phyloP scores from a whole-genome alignment of 192 early-diverging fungal genomes.

The Coemansia sp. region DNA sequence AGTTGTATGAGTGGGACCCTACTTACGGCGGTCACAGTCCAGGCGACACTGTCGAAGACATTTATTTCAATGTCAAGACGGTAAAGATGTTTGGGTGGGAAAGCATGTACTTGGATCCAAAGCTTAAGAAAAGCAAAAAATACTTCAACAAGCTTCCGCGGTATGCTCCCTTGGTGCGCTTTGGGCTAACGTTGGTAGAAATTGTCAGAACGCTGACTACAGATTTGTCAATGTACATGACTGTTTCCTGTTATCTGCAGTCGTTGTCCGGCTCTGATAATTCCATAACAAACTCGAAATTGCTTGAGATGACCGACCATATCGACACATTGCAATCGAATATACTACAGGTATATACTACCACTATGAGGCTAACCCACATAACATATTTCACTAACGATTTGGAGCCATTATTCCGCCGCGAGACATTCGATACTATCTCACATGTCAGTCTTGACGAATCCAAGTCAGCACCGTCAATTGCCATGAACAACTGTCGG shows the following conservation, averaged over 20 bases:
- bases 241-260: neutral
- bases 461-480: neutral
- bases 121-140: neutral
- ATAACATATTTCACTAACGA: neutral
- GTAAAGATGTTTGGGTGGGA: constrained; percentile 12
- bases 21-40: neutral
- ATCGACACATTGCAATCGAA: neutral
- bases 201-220: neutral
- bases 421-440: neutral
- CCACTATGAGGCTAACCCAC: too few relatives aligned
- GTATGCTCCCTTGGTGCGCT: neutral
- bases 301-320: neutral
- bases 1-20: neutral
- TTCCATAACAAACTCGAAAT: neutral
- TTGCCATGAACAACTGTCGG: neutral
- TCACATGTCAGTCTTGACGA: neutral
- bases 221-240: neutral
- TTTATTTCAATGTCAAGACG: neutral
- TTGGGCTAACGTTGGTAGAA: neutral
- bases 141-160: neutral
- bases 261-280: neutral
- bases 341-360: neutral
- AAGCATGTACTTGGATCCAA: neutral
- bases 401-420: too few relatives aligned
- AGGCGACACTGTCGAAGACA: neutral